phyloP scores from a whole-genome alignment of 495 filamentous ascomycete genomes.

The Articulospora tetracladia region DNA sequence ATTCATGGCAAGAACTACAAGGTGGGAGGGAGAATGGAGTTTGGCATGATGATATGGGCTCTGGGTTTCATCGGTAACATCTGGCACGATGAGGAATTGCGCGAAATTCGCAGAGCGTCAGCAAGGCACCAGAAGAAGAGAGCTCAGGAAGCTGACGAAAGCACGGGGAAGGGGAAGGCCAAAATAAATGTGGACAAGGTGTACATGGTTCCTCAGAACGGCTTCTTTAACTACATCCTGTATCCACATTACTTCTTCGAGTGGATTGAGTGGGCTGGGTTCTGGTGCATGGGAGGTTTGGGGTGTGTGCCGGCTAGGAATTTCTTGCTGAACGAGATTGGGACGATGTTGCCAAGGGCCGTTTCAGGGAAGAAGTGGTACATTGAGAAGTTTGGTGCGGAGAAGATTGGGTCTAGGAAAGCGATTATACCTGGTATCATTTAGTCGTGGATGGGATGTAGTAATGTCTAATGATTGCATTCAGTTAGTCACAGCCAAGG shows the following conservation, averaged over 20 bases:
- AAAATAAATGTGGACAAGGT: conserved; percentile 64
- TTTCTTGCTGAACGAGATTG: conserved; percentile 83
- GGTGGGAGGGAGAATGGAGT: conserved; percentile 17
- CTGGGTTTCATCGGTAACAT: conserved; percentile 77
- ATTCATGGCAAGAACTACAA: conserved; percentile 18
- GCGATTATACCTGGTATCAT: conserved; percentile 80
- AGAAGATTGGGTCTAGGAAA: conserved; percentile 68
- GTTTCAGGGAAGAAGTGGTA: conserved; percentile 86
- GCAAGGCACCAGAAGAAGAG: conserved; percentile 40
- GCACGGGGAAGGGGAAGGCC: conserved; percentile 29
- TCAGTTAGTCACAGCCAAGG: too few species aligned
- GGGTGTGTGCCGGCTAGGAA: conserved; percentile 67
- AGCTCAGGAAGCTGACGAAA: conserved; percentile 30
- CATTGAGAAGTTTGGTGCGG: conserved; percentile 76
- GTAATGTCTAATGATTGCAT: neutral
- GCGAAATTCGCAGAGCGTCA: conserved; percentile 68
- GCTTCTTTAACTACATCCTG: conserved; percentile 76
- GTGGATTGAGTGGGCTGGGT: conserved; percentile 95
- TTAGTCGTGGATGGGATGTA: conserved; percentile 25
- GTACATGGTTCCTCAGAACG: conserved; percentile 81
- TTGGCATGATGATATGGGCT: conserved; percentile 58
- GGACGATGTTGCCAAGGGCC: conserved; percentile 87
- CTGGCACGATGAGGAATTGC: conserved; percentile 72
- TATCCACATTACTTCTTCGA: conserved; percentile 93
- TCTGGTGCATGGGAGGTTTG: conserved; percentile 62